Percentiles rank a stretch among this genome's conserved stretches.
Conservation (phyloP, 371 early-diverging fungal species). For the Mortierella sp. region DNA sequence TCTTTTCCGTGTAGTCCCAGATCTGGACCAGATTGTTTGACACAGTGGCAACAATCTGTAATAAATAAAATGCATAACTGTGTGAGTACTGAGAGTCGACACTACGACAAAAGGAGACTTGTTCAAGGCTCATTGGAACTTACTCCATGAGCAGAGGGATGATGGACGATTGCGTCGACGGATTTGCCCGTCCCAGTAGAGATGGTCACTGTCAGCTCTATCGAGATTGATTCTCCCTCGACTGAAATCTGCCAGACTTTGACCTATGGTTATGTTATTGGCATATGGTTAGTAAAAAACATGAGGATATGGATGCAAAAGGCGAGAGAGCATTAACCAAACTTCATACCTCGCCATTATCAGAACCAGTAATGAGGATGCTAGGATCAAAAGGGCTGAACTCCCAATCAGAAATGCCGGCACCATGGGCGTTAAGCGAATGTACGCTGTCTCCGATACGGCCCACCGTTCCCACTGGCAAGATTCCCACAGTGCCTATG, state of each 20-base stretch:
- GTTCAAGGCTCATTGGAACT: not conserved
- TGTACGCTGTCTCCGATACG: conserved; percentile 58
- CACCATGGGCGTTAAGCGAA: conserved; percentile 63
- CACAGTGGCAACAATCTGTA: conserved; percentile 53
- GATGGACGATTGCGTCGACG: conserved; percentile 66
- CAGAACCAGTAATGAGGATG: conserved; percentile 67
- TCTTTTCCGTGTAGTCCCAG: conserved; percentile 74
- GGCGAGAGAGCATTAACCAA: not conserved
- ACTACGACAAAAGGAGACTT: not conserved
- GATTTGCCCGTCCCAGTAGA: conserved; percentile 58
- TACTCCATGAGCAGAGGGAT: conserved; percentile 71
- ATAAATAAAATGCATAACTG: too few species aligned
- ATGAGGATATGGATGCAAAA: not conserved
- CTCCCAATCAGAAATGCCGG: conserved; percentile 70
- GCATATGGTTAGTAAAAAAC: too few species aligned
- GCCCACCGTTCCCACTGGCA: conserved; percentile 62
- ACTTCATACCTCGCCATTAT: conserved; percentile 64
- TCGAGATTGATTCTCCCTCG: conserved; percentile 10
- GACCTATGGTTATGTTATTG: too few species aligned
- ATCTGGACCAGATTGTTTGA: conserved; percentile 73
- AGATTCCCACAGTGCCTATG: conserved; percentile 63
- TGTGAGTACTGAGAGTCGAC: not conserved
- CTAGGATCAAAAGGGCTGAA: conserved; percentile 66
- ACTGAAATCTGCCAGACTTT: conserved; percentile 61
- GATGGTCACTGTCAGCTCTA: conserved; percentile 27